Percentiles rank a stretch among this genome's conserved stretches.
phyloP scores from a whole-genome alignment of 2,329 filamentous ascomycete species.

The Diaporthe eres region DNA sequence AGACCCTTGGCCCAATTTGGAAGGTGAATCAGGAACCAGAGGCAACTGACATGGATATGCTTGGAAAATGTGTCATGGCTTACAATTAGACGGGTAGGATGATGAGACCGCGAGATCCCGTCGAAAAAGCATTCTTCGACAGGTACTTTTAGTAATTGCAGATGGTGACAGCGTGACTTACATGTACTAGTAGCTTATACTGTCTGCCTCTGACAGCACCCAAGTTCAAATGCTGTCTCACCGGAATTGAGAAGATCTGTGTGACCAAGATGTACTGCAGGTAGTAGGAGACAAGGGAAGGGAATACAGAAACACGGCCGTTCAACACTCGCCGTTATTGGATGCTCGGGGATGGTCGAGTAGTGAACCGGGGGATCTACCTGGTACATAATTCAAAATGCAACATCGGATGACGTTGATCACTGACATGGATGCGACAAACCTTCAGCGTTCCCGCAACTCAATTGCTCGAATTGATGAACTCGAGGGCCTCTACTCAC shows the following conservation, averaged over 20 bases:
- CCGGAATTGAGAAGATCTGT: neutral
- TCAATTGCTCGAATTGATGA: neutral
- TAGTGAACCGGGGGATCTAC: neutral
- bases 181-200: neutral
- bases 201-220: neutral
- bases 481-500: neutral
- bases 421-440: neutral
- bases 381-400: neutral
- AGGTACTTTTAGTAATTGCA: neutral
- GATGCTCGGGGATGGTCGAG: neutral
- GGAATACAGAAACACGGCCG: too few relatives aligned
- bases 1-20: conserved; percentile 2
- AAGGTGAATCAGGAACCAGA: conserved; percentile 14
- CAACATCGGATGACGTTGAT: conserved; percentile 2
- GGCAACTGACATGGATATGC: conserved; percentile 5
- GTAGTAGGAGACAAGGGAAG: neutral
- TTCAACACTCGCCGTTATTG: neutral
- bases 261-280: neutral
- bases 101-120: neutral
- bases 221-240: neutral
- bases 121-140: neutral
- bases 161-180: too few relatives aligned
- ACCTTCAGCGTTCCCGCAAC: neutral
- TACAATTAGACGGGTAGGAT: neutral
- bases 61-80: conserved; percentile 2